Evolutionary conservation across 2,329 filamentous ascomycete species (phyloP).

Genomic region (Penicillium corylophilum): DNA sequence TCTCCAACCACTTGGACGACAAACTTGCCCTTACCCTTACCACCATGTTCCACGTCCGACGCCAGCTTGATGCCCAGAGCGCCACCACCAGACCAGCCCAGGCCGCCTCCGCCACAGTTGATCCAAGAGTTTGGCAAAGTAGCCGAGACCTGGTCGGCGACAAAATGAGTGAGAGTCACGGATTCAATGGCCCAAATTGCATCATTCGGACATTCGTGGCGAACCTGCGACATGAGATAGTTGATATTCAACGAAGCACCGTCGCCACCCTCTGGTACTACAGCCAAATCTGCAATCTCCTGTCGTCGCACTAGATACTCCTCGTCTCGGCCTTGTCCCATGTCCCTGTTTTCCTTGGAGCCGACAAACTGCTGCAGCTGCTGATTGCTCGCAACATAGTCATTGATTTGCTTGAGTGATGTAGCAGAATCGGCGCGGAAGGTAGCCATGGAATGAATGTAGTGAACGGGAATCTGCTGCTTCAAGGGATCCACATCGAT

Average conservation of each 20-base stretch:
- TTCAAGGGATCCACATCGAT: slow-evolving; percentile 68
- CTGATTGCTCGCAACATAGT: slow-evolving; percentile 54
- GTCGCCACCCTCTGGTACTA: slow-evolving; percentile 52
- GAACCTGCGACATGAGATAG: slow-evolving; percentile 57
- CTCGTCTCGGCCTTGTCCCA: slow-evolving; percentile 57
- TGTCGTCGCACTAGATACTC: slow-evolving; percentile 60
- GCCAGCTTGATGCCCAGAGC: slow-evolving; percentile 76
- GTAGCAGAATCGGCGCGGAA: slow-evolving; percentile 66
- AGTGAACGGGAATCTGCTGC: slow-evolving; percentile 72
- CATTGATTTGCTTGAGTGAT: slow-evolving; percentile 67
- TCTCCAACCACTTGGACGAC: slow-evolving; percentile 67
- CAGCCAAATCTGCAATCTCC: slow-evolving; percentile 57
- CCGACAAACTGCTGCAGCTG: slow-evolving; percentile 45
- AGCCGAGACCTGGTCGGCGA: slow-evolving; percentile 69
- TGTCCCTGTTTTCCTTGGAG: slow-evolving; percentile 42
- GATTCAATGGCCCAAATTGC: slow-evolving; percentile 77
- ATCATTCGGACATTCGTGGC: slow-evolving; percentile 58
- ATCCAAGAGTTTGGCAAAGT: slow-evolving; percentile 71
- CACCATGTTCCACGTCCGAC: slow-evolving; percentile 52
- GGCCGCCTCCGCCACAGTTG: slow-evolving; percentile 76
- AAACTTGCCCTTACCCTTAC: slow-evolving; percentile 55
- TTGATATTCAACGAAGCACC: slow-evolving; percentile 64
- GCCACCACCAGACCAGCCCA: slow-evolving; percentile 77
- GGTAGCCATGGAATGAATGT: slow-evolving; percentile 64
- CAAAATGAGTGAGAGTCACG: slow-evolving; percentile 67